Evolutionary conservation across 257 asterid genomes (phyloP).

Genomic region (Knoxia roxburghii): DNA sequence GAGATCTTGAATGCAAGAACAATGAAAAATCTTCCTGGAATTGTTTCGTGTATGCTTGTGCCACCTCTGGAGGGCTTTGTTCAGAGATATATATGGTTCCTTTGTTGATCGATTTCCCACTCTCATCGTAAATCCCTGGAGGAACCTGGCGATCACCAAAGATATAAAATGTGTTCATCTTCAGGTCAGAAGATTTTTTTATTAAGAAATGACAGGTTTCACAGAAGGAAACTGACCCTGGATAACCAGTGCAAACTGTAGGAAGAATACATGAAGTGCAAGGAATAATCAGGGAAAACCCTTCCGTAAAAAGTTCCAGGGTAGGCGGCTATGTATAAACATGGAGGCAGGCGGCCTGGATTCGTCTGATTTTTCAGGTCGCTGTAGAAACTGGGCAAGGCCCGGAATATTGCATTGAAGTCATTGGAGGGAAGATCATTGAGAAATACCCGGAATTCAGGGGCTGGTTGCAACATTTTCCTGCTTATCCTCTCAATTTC

Average conservation of each 20-base stretch:
- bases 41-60: constrained; percentile 47
- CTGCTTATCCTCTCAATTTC: constrained; percentile 31
- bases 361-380: constrained; percentile 32
- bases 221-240: constrained; percentile 27
- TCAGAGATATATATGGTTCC: constrained; percentile 64
- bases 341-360: constrained; percentile 15
- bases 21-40: constrained; percentile 58
- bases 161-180: neutral
- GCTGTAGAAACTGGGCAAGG: constrained; percentile 56
- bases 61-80: constrained; percentile 51
- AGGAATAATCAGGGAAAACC: constrained; percentile 56
- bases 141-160: constrained; percentile 44
- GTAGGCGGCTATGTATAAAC: constrained; percentile 58
- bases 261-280: constrained; percentile 77
- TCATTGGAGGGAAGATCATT: constrained; percentile 85
- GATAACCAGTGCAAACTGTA: constrained; percentile 93
- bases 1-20: constrained; percentile 58
- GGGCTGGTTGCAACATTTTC: constrained; percentile 18
- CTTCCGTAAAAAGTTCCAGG: constrained; percentile 92
- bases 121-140: constrained; percentile 46
- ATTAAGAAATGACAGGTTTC: neutral
- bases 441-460: constrained; percentile 62
- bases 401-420: constrained; percentile 74
- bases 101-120: constrained; percentile 48
- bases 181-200: neutral